These are phyloP conservation scores for Zelopaecilomyces penicillatus DNA, from an alignment of 2,329 filamentous ascomycete species.

Conservation along the genomic window DNA sequence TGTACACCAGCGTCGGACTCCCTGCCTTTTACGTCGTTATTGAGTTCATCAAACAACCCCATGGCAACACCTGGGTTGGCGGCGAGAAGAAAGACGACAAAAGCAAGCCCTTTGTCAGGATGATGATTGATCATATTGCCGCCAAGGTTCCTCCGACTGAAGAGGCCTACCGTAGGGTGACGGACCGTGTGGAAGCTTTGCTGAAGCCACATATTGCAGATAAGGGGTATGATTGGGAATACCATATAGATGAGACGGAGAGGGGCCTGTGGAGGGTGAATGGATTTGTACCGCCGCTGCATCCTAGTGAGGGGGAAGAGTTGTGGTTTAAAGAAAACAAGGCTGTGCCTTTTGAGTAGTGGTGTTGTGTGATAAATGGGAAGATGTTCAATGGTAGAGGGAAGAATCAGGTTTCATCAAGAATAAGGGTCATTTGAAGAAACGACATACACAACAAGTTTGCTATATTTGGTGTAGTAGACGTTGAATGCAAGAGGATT, in stretches of 20 bases:
- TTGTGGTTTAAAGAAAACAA: slow-evolving; percentile 18
- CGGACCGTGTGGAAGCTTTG: not conserved
- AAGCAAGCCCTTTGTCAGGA: slow-evolving; percentile 5
- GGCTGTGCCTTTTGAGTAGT: not conserved
- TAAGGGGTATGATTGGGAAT: slow-evolving; percentile 36
- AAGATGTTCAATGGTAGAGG: no score
- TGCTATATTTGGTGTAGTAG: no score
- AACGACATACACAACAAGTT: no score
- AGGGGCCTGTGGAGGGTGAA: slow-evolving; percentile 35
- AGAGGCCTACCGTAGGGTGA: not conserved
- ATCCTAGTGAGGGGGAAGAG: slow-evolving; percentile 25
- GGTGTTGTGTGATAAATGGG: no score
- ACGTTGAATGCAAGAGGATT: no score
- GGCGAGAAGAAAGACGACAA: slow-evolving; percentile 1
- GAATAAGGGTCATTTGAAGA: no score
- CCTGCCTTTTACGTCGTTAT: slow-evolving; percentile 9
- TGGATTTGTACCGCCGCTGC: slow-evolving; percentile 28
- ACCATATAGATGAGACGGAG: slow-evolving; percentile 33
- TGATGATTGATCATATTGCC: slow-evolving; percentile 7
- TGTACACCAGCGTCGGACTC: slow-evolving; percentile 5
- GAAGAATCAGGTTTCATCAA: no score
- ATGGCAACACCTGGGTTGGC: slow-evolving; percentile 2
- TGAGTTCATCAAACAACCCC: slow-evolving; percentile 7
- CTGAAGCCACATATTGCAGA: slow-evolving; percentile 6
- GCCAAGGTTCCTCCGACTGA: slow-evolving; percentile 1